Conservation (phyloP, 2,329 filamentous ascomycete species). For the Fusarium tupiense region DNA sequence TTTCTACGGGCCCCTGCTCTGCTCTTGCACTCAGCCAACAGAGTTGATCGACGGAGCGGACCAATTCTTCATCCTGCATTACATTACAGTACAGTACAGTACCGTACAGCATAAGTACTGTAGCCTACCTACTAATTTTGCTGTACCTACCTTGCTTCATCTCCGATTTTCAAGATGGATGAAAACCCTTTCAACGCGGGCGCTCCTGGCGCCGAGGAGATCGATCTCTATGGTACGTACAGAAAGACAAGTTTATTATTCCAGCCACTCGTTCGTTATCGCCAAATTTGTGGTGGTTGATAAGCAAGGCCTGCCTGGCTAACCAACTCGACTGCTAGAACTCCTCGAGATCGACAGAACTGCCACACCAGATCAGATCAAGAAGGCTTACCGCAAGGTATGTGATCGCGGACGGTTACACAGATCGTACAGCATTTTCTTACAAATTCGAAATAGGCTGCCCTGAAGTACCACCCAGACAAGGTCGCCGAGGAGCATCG, state of each 20-base stretch:
- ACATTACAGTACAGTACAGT: constrained; percentile 30
- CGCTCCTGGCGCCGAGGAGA: constrained; percentile 51
- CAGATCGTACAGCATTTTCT: constrained; percentile 3
- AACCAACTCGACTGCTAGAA: constrained; percentile 60
- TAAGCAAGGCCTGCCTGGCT: constrained; percentile 8
- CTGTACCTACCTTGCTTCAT: not conserved
- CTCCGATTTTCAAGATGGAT: constrained; percentile 39
- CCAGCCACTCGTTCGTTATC: not conserved
- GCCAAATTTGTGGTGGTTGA: constrained; percentile 4
- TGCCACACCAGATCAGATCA: constrained; percentile 83
- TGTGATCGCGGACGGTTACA: constrained; percentile 35
- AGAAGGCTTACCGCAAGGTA: constrained; percentile 96
- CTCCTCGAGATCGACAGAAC: constrained; percentile 79
- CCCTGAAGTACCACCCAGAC: constrained; percentile 90
- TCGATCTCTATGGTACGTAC: constrained; percentile 71
- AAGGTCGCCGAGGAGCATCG: constrained; percentile 91
- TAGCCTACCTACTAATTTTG: constrained; percentile 1
- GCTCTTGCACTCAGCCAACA: constrained; percentile 9
- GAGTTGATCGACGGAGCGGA: constrained; percentile 33
- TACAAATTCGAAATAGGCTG: constrained; percentile 67
- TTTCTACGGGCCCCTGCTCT: constrained; percentile 36
- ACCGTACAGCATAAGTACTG: constrained; percentile 13
- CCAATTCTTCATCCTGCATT: constrained; percentile 45
- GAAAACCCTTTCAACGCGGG: constrained; percentile 38
- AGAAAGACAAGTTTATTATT: not conserved